These are phyloP conservation scores for Phytophthora pistaciae DNA, from an alignment of 352 stramenopile species.

Conservation along the genomic window DNA sequence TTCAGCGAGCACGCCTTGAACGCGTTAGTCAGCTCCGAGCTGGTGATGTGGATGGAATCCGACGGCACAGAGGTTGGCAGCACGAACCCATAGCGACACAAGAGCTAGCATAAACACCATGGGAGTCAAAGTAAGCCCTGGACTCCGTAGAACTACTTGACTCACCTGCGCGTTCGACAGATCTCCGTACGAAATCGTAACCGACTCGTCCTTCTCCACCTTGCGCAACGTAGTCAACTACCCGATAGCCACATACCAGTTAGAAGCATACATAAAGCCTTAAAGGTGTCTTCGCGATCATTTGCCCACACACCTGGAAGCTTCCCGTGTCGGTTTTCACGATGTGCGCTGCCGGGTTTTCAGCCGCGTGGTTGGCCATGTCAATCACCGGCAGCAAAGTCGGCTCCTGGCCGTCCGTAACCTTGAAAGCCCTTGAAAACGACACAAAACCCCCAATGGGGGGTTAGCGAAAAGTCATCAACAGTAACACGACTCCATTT, in stretches of 20 bases:
- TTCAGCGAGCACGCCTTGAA: conserved; percentile 41
- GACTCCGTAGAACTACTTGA: neutral
- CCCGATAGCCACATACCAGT: conserved; percentile 1
- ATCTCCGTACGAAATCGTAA: conserved; percentile 80
- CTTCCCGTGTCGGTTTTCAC: conserved; percentile 43
- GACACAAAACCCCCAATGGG: neutral
- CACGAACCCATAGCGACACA: conserved; percentile 82
- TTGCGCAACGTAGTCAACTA: conserved; percentile 61
- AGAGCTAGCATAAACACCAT: conserved; percentile 44
- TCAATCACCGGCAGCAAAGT: conserved; percentile 81
- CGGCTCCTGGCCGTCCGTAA: conserved; percentile 46
- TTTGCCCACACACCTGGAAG: conserved; percentile 51
- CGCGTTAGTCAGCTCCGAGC: conserved; percentile 48
- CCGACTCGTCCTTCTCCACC: conserved; percentile 50
- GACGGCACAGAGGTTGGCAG: conserved; percentile 43
- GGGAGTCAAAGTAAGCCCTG: too few species aligned
- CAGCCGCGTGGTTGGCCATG: conserved; percentile 76
- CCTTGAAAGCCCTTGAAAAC: conserved; percentile 52
- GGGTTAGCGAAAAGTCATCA: neutral
- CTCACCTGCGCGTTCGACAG: conserved; percentile 78
- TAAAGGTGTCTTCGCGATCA: neutral
- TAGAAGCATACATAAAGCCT: neutral
- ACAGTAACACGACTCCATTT: neutral
- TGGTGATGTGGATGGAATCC: conserved; percentile 67
- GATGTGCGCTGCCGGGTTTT: conserved; percentile 58